These are phyloP conservation scores for Trypanosoma boissoni DNA, from an alignment of 208 protist species.

Conservation along the genomic window DNA sequence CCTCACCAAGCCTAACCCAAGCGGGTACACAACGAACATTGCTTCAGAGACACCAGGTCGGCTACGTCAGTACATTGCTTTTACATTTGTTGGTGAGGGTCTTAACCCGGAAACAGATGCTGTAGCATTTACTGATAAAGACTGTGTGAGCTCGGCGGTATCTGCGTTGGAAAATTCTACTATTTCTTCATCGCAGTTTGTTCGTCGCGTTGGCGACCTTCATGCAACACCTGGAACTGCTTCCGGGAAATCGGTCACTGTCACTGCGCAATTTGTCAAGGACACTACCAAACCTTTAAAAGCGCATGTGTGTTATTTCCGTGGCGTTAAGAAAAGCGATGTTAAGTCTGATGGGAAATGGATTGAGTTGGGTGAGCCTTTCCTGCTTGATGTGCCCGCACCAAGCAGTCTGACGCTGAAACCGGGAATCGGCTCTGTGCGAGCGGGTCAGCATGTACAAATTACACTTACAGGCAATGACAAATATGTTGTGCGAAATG, in stretches of 20 bases:
- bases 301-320: constrained; percentile 70
- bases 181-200: constrained; percentile 2
- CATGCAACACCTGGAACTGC: constrained; percentile 21
- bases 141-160: constrained; percentile 29
- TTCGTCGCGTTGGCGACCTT: constrained; percentile 35
- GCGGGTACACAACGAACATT: constrained; percentile 62
- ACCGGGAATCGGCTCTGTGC: constrained; percentile 28
- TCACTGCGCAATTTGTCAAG: constrained; percentile 77
- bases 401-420: constrained; percentile 39
- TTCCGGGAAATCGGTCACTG: constrained; percentile 32
- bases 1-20: constrained; percentile 57
- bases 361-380: constrained; percentile 50
- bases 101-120: constrained; percentile 38
- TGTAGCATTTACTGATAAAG: constrained; percentile 67
- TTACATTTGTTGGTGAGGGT: constrained; percentile 53
- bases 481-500: constrained; percentile 5
- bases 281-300: background rate
- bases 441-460: constrained; percentile 73
- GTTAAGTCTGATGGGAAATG: constrained; percentile 50
- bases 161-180: constrained; percentile 22
- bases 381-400: constrained; percentile 40
- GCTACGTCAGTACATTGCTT: constrained; percentile 73
- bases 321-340: too few relatives aligned
- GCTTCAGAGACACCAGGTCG: constrained; percentile 10
- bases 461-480: constrained; percentile 39